A percentile compares a stretch with the other conserved stretches of the same genome.
phyloP scores from a whole-genome alignment of 2,329 filamentous ascomycete genomes.

The Gnomoniopsis smithogilvyi region DNA sequence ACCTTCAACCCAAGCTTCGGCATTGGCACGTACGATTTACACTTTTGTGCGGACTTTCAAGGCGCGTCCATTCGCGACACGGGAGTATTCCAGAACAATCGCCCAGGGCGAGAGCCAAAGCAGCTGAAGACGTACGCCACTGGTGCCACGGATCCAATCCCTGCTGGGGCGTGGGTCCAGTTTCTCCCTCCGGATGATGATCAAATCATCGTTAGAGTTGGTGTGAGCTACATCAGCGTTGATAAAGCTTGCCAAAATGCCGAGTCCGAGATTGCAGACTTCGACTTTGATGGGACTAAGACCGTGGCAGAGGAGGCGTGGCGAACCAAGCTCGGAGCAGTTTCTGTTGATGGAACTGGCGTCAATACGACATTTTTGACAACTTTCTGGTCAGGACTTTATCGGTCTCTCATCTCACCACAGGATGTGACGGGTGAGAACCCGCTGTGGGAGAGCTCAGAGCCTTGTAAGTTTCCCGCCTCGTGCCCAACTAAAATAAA shows the following conservation, averaged over 20 bases:
- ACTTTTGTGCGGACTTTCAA: constrained; percentile 50
- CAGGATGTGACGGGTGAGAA: constrained; percentile 75
- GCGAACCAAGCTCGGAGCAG: constrained; percentile 58
- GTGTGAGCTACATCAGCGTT: constrained; percentile 11
- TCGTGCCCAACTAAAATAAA: too few relatives aligned
- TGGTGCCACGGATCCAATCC: constrained; percentile 16
- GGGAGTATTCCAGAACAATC: constrained; percentile 49
- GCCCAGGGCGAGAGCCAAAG: constrained; percentile 38
- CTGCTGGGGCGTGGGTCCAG: constrained; percentile 20
- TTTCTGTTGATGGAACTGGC: constrained; percentile 32
- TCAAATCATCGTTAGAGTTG: constrained; percentile 14
- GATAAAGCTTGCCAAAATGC: constrained; percentile 15
- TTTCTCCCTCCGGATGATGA: constrained; percentile 16
- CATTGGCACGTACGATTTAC: constrained; percentile 43
- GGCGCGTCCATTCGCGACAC: constrained; percentile 43
- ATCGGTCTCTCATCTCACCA: constrained; percentile 66
- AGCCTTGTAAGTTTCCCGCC: constrained; percentile 47
- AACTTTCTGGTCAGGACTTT: constrained; percentile 51
- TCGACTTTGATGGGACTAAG: constrained; percentile 58
- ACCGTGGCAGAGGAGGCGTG: constrained; percentile 55
- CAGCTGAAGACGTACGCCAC: constrained; percentile 22
- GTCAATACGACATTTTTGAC: constrained; percentile 13
- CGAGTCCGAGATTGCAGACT: constrained; percentile 48
- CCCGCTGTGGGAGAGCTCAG: constrained; percentile 57
- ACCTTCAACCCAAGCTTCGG: constrained; percentile 51